Evolutionary conservation across 2,329 filamentous ascomycete species (phyloP).

Genomic region (Clarireedia paspali): DNA sequence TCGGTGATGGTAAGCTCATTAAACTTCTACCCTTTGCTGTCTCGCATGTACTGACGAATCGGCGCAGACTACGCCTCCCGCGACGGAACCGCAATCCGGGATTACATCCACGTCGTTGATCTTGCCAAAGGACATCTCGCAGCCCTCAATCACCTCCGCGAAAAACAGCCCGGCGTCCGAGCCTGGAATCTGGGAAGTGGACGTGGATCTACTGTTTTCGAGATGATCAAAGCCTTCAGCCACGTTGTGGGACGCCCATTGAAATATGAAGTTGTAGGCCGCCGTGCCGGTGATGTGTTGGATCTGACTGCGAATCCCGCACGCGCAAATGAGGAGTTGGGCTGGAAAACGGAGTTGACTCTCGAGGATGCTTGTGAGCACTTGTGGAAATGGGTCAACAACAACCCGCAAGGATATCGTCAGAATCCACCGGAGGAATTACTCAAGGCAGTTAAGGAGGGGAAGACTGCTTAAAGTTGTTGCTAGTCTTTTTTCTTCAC

Average conservation of each 20-base stretch:
- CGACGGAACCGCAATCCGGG: slow-evolving; percentile 89
- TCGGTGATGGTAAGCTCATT: slow-evolving; percentile 70
- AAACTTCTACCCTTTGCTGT: not conserved
- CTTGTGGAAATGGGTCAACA: slow-evolving; percentile 94
- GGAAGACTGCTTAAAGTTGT: not conserved
- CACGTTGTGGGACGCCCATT: slow-evolving; percentile 77
- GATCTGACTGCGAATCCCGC: slow-evolving; percentile 89
- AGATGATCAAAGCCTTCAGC: slow-evolving; percentile 95
- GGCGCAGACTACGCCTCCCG: slow-evolving; percentile 74
- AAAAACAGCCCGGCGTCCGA: slow-evolving; percentile 78
- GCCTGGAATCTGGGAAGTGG: slow-evolving; percentile 97
- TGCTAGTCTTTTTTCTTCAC: not conserved
- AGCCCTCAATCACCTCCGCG: slow-evolving; percentile 82
- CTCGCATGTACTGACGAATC: not conserved
- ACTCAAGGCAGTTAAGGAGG: slow-evolving; percentile 52
- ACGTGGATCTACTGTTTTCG: slow-evolving; percentile 88
- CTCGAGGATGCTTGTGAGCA: slow-evolving; percentile 91
- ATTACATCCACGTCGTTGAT: slow-evolving; percentile 96
- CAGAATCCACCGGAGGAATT: slow-evolving; percentile 84
- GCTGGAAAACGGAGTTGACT: slow-evolving; percentile 85
- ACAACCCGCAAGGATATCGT: slow-evolving; percentile 91
- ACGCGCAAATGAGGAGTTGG: slow-evolving; percentile 79
- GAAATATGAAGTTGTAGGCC: slow-evolving; percentile 75
- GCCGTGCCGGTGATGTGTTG: slow-evolving; percentile 83
- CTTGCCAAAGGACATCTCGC: slow-evolving; percentile 79